These are phyloP conservation scores for Jamesozyma piceae DNA, from an alignment of 805 yeast genomes.

Conservation along the genomic window DNA sequence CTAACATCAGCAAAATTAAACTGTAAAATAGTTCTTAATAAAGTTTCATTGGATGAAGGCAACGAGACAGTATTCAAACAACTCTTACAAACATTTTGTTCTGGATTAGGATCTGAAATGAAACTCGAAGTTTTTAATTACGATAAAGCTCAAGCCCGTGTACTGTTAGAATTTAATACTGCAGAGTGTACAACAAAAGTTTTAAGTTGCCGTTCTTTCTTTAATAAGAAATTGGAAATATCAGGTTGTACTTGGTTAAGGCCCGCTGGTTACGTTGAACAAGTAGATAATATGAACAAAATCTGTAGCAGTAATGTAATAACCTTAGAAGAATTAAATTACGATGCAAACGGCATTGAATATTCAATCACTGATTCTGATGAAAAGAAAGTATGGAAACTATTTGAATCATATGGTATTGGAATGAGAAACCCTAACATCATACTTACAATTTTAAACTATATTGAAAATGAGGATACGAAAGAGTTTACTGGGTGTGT, in stretches of 20 bases:
- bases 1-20: conserved; percentile 7
- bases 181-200: conserved; percentile 16
- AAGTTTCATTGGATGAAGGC: neutral
- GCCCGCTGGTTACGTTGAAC: conserved; percentile 21
- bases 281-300: conserved; percentile 12
- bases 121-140: neutral
- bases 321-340: conserved; percentile 10
- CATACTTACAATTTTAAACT: neutral
- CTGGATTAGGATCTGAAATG: neutral
- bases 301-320: conserved; percentile 17
- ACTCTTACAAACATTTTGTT: conserved; percentile 5
- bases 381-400: neutral
- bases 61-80: conserved; percentile 4
- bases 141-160: neutral
- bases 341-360: too few species aligned
- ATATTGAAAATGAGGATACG: neutral
- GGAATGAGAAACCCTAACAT: neutral
- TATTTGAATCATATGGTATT: neutral
- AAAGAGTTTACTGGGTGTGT: neutral
- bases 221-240: conserved; percentile 12
- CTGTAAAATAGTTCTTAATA: conserved; percentile 3
- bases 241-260: conserved; percentile 15
- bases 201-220: conserved; percentile 16
- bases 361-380: neutral
- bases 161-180: conserved; percentile 13